These are phyloP conservation scores for Leishmania lainsoni DNA, from an alignment of 208 protist genomes.

Conservation along the genomic window DNA sequence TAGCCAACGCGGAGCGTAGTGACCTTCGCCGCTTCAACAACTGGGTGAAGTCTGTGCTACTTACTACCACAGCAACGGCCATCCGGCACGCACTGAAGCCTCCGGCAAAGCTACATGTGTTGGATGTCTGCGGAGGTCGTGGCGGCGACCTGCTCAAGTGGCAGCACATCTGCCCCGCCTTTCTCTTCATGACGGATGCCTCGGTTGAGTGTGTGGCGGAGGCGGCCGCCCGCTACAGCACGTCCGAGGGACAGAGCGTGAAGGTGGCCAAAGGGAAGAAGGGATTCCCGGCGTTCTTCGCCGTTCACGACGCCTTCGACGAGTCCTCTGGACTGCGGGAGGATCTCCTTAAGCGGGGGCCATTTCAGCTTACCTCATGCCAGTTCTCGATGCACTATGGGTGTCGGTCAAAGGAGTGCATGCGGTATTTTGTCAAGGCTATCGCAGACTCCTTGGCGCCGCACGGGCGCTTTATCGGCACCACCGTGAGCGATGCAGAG, in stretches of 20 bases:
- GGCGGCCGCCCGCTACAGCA: conserved; percentile 70
- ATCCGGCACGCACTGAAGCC: conserved; percentile 14
- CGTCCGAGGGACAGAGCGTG: conserved; percentile 62
- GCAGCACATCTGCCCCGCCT: conserved; percentile 48
- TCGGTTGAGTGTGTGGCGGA: conserved; percentile 74
- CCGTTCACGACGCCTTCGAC: conserved; percentile 75
- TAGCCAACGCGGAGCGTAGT: conserved; percentile 46
- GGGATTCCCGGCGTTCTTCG: conserved; percentile 68
- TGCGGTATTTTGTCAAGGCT: conserved; percentile 51
- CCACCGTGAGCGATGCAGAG: conserved; percentile 66
- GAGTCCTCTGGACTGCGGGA: conserved; percentile 18
- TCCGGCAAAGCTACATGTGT: conserved; percentile 35
- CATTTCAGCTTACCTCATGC: conserved; percentile 68
- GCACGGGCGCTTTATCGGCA: conserved; percentile 74
- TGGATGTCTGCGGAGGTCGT: conserved; percentile 78
- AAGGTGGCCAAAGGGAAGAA: conserved; percentile 37
- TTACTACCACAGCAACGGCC: conserved; percentile 9
- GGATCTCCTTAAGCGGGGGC: conserved; percentile 22
- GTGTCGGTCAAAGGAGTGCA: conserved; percentile 40
- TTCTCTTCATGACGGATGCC: conserved; percentile 72
- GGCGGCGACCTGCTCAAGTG: conserved; percentile 85
- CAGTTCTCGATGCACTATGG: conserved; percentile 90
- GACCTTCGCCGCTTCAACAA: conserved; percentile 75
- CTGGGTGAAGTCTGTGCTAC: conserved; percentile 60
- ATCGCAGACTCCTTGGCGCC: conserved; percentile 43